These are phyloP conservation scores for Ophiostoma fasciatum DNA, from an alignment of 2,329 filamentous ascomycete species.

Conservation along the genomic window DNA sequence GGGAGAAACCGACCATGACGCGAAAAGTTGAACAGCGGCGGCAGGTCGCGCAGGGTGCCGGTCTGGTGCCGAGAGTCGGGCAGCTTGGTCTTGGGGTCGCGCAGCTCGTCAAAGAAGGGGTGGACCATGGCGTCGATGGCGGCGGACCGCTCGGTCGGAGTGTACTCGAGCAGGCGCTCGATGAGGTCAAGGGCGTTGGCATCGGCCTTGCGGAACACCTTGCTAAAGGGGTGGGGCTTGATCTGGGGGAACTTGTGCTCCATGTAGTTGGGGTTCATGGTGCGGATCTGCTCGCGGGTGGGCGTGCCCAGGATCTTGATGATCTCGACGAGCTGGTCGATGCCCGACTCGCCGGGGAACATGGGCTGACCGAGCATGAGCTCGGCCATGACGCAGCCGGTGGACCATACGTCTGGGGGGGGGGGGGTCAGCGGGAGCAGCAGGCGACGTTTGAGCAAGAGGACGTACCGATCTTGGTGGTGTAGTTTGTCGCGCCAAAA, in stretches of 20 bases:
- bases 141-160: conserved; percentile 83
- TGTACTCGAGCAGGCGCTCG: conserved; percentile 87
- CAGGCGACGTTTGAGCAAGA: neutral
- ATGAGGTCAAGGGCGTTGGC: conserved; percentile 89
- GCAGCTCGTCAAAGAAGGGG: conserved; percentile 94
- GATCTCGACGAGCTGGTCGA: conserved; percentile 96
- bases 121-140: conserved; percentile 96
- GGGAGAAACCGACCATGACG: conserved; percentile 58
- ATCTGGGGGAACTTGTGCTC: conserved; percentile 99
- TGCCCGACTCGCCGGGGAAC: conserved; percentile 96
- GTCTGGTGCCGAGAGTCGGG: conserved; percentile 88
- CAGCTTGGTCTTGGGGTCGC: conserved; percentile 78
- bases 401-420: conserved; percentile 86
- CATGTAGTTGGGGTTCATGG: conserved; percentile 99
- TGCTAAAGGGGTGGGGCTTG: conserved; percentile 97
- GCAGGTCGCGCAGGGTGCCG: conserved; percentile 65
- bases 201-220: conserved; percentile 96
- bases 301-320: conserved; percentile 98
- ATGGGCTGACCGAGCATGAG: conserved; percentile 96
- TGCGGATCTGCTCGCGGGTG: conserved; percentile 93
- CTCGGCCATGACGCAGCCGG: conserved; percentile 97
- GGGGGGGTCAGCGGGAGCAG: too few relatives aligned
- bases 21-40: conserved; percentile 82
- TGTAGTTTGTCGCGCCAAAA: conserved; percentile 98
- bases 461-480: conserved; percentile 89